These are phyloP conservation scores for Diplodia seriata DNA, from an alignment of 2,329 filamentous ascomycete genomes.

Conservation along the genomic window DNA sequence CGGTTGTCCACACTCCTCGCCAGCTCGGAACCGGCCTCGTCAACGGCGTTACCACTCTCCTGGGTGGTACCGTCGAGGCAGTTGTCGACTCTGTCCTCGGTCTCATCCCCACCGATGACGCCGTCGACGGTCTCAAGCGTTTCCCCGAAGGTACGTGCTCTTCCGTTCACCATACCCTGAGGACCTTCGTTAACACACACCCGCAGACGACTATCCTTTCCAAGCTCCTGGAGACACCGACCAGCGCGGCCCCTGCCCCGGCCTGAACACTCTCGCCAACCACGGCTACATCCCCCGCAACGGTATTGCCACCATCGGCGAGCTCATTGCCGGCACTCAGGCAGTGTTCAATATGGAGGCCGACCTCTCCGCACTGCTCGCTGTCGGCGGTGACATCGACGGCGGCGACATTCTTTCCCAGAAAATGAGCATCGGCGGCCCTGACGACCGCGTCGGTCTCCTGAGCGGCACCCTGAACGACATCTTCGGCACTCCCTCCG, in stretches of 20 bases:
- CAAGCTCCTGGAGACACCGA: constrained; percentile 39
- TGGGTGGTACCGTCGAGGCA: constrained; percentile 33
- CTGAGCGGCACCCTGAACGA: constrained; percentile 33
- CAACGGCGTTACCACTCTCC: constrained; percentile 31
- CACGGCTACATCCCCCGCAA: constrained; percentile 51
- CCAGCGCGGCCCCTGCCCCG: constrained; percentile 48
- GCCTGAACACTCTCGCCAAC: constrained; percentile 52
- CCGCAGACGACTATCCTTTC: constrained; percentile 39
- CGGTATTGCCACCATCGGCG: constrained; percentile 46
- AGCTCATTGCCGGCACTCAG: constrained; percentile 44
- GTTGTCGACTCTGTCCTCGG: constrained; percentile 35
- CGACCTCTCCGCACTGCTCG: constrained; percentile 43
- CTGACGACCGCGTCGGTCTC: constrained; percentile 36
- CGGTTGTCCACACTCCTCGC: constrained; percentile 11
- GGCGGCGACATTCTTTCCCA: constrained; percentile 33
- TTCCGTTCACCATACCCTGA: neutral
- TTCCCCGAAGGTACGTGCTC: constrained; percentile 36
- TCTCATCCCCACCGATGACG: constrained; percentile 35
- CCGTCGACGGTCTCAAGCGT: constrained; percentile 36
- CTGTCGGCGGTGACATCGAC: constrained; percentile 36
- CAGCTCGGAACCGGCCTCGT: constrained; percentile 30
- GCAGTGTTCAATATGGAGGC: constrained; percentile 49
- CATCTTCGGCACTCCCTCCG: constrained; percentile 35
- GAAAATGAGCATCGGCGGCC: constrained; percentile 38
- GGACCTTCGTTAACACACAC: neutral